Evolutionary conservation across 306 rosid species (phyloP).

Genomic region (Carpinus viminea): DNA sequence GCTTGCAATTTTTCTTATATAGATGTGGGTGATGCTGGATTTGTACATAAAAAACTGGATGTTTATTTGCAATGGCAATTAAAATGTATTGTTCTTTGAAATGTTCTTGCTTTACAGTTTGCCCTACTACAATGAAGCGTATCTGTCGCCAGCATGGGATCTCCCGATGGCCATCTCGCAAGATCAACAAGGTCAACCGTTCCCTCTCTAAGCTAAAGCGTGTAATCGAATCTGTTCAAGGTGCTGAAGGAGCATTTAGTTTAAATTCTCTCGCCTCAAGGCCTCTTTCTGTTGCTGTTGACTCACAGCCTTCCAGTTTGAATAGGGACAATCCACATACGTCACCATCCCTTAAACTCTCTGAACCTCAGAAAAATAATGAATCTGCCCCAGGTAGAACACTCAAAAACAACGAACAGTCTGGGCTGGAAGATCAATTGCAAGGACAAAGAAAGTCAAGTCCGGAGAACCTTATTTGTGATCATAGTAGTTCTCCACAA

Average conservation of each 20-base stretch:
- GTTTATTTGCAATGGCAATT: conserved; percentile 4
- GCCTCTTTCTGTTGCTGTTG: conserved; percentile 50
- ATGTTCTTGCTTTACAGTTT: conserved; percentile 56
- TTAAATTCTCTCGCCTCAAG: conserved; percentile 52
- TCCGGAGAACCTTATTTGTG: conserved; percentile 39
- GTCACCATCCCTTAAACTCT: conserved; percentile 33
- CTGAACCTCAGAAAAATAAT: conserved; percentile 45
- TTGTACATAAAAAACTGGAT: background rate
- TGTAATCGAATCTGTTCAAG: conserved; percentile 85
- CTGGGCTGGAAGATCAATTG: conserved; percentile 45
- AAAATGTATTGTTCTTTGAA: conserved; percentile 17
- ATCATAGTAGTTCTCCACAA: conserved; percentile 30
- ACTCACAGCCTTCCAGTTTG: conserved; percentile 46
- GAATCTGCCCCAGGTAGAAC: conserved; percentile 42
- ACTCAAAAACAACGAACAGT: conserved; percentile 38
- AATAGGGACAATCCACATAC: conserved; percentile 47
- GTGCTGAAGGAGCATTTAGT: conserved; percentile 74
- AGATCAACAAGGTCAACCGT: conserved; percentile 81
- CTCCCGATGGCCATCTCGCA: conserved; percentile 94
- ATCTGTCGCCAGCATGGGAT: conserved; percentile 93
- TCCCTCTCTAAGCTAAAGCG: conserved; percentile 77
- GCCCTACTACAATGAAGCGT: conserved; percentile 96
- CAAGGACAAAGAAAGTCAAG: conserved; percentile 32
- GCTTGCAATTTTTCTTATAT: conserved; percentile 6
- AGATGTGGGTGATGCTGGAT: conserved; percentile 19